Conservation (phyloP, 495 filamentous ascomycete genomes). For the Penicilliopsis zonata region DNA sequence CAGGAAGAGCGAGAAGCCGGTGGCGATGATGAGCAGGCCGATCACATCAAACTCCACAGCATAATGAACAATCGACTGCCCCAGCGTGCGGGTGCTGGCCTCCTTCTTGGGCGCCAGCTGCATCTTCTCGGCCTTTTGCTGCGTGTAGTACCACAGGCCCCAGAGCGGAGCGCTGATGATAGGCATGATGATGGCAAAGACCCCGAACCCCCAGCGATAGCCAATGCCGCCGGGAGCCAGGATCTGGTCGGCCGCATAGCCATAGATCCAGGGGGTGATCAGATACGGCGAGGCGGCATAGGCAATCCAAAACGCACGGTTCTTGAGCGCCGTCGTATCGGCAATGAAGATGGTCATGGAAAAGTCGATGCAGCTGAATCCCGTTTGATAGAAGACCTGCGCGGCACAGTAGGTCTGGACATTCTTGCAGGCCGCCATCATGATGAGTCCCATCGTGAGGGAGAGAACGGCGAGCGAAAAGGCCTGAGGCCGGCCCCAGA, state of each 20-base stretch:
- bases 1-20: conserved; percentile 48
- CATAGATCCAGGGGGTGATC: conserved; percentile 37
- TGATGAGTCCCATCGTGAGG: conserved; percentile 31
- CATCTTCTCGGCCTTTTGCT: conserved; percentile 40
- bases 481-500: conserved; percentile 48
- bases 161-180: conserved; percentile 40
- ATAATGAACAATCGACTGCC: conserved; percentile 40
- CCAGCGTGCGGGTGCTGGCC: conserved; percentile 31
- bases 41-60: conserved; percentile 48
- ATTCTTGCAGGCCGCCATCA: conserved; percentile 36
- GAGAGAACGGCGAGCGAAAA: conserved; percentile 32
- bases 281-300: conserved; percentile 54
- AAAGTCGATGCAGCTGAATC: conserved; percentile 46
- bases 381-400: conserved; percentile 43
- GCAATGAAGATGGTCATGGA: conserved; percentile 51
- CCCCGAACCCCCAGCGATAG: conserved; percentile 54
- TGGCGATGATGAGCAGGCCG: conserved; percentile 44
- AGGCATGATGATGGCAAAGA: conserved; percentile 48
- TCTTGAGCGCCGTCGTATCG: conserved; percentile 51
- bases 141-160: conserved; percentile 40
- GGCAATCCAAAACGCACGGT: conserved; percentile 50
- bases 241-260: conserved; percentile 17
- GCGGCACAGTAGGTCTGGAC: conserved; percentile 36
- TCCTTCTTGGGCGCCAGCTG: conserved; percentile 22
- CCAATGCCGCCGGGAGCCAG: conserved; percentile 39